These are phyloP conservation scores for Ceratonia siliqua DNA, from an alignment of 306 rosid species.

Conservation along the genomic window DNA sequence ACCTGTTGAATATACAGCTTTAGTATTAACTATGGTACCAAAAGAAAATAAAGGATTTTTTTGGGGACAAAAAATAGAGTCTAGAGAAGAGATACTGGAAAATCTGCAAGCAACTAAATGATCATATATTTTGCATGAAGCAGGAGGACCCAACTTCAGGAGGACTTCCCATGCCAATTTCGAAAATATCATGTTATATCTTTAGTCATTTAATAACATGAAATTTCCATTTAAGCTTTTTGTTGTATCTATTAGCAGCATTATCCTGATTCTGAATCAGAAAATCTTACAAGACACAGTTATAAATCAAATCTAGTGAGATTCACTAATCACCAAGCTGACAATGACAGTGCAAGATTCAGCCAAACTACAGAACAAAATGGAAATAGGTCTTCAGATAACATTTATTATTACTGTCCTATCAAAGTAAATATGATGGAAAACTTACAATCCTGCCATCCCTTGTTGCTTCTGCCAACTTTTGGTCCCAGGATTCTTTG, in stretches of 20 bases:
- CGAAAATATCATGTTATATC: neutral
- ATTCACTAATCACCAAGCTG: neutral
- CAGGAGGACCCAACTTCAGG: neutral
- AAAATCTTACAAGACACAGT: neutral
- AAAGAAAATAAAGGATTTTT: neutral
- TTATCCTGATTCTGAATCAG: constrained; percentile 27
- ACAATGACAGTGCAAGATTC: constrained; percentile 24
- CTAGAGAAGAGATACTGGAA: constrained; percentile 12
- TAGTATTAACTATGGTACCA: constrained; percentile 1
- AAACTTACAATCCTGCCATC: constrained; percentile 79
- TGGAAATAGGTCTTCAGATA: constrained; percentile 21
- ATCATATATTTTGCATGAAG: constrained; percentile 5
- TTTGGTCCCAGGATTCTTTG: constrained; percentile 80
- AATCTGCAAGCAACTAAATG: constrained; percentile 11
- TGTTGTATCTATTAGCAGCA: neutral
- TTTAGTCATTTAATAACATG: neutral
- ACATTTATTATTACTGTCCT: neutral
- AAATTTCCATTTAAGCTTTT: neutral
- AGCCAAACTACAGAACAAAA: constrained; percentile 14
- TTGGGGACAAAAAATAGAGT: neutral
- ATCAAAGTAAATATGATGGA: neutral
- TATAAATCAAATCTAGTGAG: neutral
- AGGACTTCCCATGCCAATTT: neutral
- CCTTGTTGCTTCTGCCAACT: constrained; percentile 83
- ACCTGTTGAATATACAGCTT: constrained; percentile 59